Base-by-base conservation (phyloP, 208 protist genomes). In the Crithidia thermophila region DNA sequence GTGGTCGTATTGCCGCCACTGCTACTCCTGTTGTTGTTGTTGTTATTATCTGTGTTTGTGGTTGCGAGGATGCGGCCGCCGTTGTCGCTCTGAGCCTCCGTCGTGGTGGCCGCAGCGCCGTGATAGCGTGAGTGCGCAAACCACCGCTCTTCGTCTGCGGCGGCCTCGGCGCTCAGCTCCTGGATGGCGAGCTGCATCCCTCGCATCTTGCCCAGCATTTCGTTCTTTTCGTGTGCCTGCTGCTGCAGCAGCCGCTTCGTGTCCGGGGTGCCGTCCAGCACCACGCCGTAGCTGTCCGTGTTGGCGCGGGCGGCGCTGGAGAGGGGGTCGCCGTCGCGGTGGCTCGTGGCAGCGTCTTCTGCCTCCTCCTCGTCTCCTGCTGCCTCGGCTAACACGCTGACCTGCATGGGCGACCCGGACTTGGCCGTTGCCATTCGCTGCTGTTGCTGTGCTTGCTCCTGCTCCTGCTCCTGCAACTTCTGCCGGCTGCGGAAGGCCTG, bases 171-270 rank as follows among this genome's bases (percentile, higher is more conserved):
- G 39, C 79, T 75, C 49, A 84, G 58, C 63, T 84, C 71, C 23
- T 61, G 59, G 46, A 90, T 73, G 20, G 69, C 36, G 20, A 70
- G 70, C 70, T 90, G 84, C 13, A 84, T 58, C n/a, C 51, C 55
- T 21, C 84, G 79, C 61, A 90, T 73, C 56, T 90, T 83, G 13
- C 40, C 33, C 3, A 90, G 66, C 21, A 63, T 75, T 4, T 77
- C 65, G 7, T 30, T 65, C 56, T 90, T 90, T 3, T 73, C 69
- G 16, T 65, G 34, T 21, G 49, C 28, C 28, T 80, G 56, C 13
- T 68, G 56, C 16, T 65, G 42, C 11, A 86, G 36, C 5, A 52
- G 3, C 0, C 66, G 40, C 18, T 72, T 70, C 0, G 43, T 60
- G 18, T 77, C 50, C 5, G 53, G 45, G 7, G 58, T 42, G 9